A percentile compares a stretch with the other conserved stretches of the same genome.
Conservation (phyloP, 768 basidiomycete species). For the Amanita brunnescens region DNA sequence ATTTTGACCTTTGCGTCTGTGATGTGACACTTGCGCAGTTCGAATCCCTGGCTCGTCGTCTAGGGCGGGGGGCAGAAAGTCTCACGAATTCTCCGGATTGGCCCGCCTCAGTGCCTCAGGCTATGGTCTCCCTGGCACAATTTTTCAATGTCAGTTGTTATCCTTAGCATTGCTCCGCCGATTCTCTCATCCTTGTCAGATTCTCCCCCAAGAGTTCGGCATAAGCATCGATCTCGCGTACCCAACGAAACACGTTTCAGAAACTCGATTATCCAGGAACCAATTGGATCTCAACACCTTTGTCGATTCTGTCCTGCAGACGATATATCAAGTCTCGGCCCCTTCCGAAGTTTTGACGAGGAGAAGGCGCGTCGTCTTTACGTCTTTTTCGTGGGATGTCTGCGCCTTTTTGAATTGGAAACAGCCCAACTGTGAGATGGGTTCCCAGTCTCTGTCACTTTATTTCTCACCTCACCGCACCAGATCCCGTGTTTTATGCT, state of each 20-base stretch:
- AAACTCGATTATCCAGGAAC: not conserved
- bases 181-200: constrained; percentile 27
- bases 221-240: constrained; percentile 82
- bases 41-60: constrained; percentile 45
- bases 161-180: constrained; percentile 1
- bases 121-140: constrained; percentile 69
- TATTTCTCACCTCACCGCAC: constrained; percentile 6
- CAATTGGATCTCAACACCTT: constrained; percentile 65
- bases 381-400: constrained; percentile 84
- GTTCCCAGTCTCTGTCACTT: constrained; percentile 1
- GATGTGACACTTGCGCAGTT: constrained; percentile 85
- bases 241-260: constrained; percentile 41
- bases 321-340: constrained; percentile 64
- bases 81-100: constrained; percentile 25
- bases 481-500: constrained; percentile 94
- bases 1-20: constrained; percentile 70
- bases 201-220: constrained; percentile 53
- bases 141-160: constrained; percentile 55
- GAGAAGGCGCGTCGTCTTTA: constrained; percentile 81
- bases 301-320: constrained; percentile 78
- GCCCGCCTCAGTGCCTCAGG: constrained; percentile 34
- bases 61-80: constrained; percentile 35
- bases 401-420: constrained; percentile 97
- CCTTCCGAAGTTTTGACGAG: constrained; percentile 39
- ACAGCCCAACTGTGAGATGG: constrained; percentile 86